Percentiles rank a stretch among this genome's conserved stretches.
These are phyloP conservation scores for Umbelopsis sp. DNA, from an alignment of 192 early-diverging fungal genomes.

Conservation along the genomic window DNA sequence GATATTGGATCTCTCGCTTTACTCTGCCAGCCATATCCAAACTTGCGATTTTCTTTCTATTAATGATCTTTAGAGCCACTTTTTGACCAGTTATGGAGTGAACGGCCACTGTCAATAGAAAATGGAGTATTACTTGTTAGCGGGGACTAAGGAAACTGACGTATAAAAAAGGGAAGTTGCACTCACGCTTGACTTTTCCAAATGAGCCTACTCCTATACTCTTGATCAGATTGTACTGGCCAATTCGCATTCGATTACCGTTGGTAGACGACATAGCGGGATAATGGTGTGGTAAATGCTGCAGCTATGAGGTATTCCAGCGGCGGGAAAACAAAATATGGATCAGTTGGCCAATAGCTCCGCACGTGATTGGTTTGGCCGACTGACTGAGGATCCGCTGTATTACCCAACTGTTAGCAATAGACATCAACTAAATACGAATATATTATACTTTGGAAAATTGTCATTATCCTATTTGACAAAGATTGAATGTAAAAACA, in stretches of 20 bases:
- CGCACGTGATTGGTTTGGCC: no score
- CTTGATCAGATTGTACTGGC: conserved; percentile 92
- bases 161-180: neutral
- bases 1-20: conserved; percentile 96
- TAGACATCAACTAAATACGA: no score
- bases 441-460: no score
- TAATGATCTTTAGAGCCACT: conserved; percentile 97
- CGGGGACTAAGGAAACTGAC: neutral
- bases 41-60: conserved; percentile 87
- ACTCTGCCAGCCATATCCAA: conserved; percentile 96
- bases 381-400: no score
- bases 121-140: neutral
- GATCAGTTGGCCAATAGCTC: no score
- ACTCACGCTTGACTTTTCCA: conserved; percentile 97
- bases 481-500: no score
- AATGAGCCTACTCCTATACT: conserved; percentile 98
- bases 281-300: neutral
- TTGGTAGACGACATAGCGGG: conserved; percentile 8
- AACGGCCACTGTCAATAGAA: conserved; percentile 77
- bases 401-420: no score
- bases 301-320: no score
- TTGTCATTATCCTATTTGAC: no score
- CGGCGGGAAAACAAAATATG: no score
- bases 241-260: conserved; percentile 54
- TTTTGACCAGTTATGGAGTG: conserved; percentile 95